Evolutionary conservation across 1,284 basidiomycete genomes (phyloP), one percentile per base, ranked within the genome.

Genomic region (Sporisorium scitamineum): DNA sequence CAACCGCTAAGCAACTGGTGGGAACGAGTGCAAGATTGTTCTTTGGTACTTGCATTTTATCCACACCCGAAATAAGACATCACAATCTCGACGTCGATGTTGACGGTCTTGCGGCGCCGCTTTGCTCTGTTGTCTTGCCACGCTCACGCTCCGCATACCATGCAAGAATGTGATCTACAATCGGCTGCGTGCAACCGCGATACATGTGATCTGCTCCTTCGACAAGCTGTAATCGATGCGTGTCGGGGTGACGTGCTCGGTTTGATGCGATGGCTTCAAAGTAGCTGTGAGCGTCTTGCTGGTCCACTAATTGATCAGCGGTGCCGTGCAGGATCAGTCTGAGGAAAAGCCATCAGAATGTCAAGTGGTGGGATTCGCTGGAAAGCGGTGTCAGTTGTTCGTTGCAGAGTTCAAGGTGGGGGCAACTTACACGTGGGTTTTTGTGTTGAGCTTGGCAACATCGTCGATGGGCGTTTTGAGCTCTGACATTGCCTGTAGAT

Each of bases 121-220:
- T 26, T 52, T 31, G 3, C n/a, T 16, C 27, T 5, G 18, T 26
- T 5, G 18, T 26, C 27, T 24, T 27, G 8, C 16, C 4, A 5
- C 34, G 20, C 32, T 34, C 50, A n/a, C 47, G 34, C 34, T 65
- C 47, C 13, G 69, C 34, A 42, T 66, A 71, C 69, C 69, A 71
- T 3, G 20, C 37, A 45, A 63, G 65, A 14, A 66, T 52, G 5
- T 58, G 44, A 27, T 65, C 50, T 14, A 70, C 68, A 5, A 70
- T 54, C 0, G 68, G 54, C 45, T 70, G 54, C 14, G 50, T 56
- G 5, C 27, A 22, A 1, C 68, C 61, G 39, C 68, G 50, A 18
- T 57, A 78, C 57, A 71, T 81, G 55, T 81, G 80, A 61, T 79
- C 70, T 7, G 78, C 76, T 13, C 62, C 72, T 24, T 74, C 52